These are phyloP conservation scores for Neoboletus subvelutipes DNA, from an alignment of 768 basidiomycete genomes.

Conservation along the genomic window DNA sequence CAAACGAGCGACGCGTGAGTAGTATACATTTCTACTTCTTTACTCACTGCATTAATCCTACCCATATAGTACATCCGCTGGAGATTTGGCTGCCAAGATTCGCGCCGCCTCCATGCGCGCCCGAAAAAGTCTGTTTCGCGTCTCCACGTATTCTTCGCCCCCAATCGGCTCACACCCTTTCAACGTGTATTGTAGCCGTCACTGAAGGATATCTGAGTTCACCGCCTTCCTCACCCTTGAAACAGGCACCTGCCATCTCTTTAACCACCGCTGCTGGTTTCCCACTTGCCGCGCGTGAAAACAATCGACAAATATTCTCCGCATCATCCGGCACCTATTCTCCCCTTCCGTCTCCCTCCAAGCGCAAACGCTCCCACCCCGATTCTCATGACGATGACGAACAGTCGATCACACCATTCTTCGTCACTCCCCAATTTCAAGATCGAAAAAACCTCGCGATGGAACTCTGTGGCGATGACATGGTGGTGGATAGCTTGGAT, in stretches of 20 bases:
- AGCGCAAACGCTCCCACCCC: constrained; percentile 33
- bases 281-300: constrained; percentile 58
- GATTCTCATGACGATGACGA: constrained; percentile 23
- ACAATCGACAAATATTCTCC: constrained; percentile 48
- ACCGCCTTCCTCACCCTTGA: constrained; percentile 35
- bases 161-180: constrained; percentile 31
- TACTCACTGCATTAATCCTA: constrained; percentile 12
- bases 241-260: constrained; percentile 26
- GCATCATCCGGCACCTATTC: constrained; percentile 34
- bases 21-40: constrained; percentile 9
- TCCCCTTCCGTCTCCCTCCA: constrained; percentile 34
- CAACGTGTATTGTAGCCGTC: constrained; percentile 45
- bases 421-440: constrained; percentile 21
- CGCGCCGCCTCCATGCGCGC: constrained; percentile 57
- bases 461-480: constrained; percentile 29
- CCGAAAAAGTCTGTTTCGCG: constrained; percentile 52
- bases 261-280: constrained; percentile 30
- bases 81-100: constrained; percentile 54
- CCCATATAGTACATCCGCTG: constrained; percentile 37
- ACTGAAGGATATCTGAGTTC: constrained; percentile 57
- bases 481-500: constrained; percentile 23
- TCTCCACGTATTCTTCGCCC: constrained; percentile 17
- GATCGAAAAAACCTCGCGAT: constrained; percentile 24
- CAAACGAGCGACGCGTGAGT: constrained; percentile 28
- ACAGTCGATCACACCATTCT: constrained; percentile 16